Conservation (phyloP, 768 basidiomycete species). For the Kondoa malvinella region DNA sequence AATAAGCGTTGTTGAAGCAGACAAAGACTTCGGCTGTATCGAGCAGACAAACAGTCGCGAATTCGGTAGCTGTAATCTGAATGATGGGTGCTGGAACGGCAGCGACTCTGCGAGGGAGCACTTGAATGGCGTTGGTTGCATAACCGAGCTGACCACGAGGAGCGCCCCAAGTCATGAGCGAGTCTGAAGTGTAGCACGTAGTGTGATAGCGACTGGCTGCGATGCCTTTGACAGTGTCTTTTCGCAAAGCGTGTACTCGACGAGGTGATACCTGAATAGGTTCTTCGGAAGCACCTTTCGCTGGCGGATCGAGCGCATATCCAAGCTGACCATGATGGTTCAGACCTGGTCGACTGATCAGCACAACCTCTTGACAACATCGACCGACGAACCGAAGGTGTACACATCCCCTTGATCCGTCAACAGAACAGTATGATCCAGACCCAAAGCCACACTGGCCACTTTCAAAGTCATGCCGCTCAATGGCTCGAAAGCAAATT, state of each 20-base stretch:
- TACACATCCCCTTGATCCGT: constrained; percentile 65
- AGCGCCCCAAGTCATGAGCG: constrained; percentile 56
- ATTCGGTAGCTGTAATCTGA: constrained; percentile 60
- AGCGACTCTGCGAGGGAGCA: constrained; percentile 47
- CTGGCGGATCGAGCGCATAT: constrained; percentile 10
- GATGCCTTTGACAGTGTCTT: constrained; percentile 59
- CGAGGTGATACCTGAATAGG: constrained; percentile 59
- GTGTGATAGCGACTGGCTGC: constrained; percentile 75
- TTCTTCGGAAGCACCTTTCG: constrained; percentile 43
- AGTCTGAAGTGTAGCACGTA: constrained; percentile 49
- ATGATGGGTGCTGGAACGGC: constrained; percentile 54
- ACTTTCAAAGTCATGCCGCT: constrained; percentile 43
- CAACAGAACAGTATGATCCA: constrained; percentile 82
- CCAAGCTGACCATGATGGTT: constrained; percentile 61
- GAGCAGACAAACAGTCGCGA: constrained; percentile 62
- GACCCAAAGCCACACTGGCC: constrained; percentile 60
- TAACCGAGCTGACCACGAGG: constrained; percentile 79
- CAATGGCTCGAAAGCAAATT: constrained; percentile 51
- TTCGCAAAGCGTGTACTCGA: constrained; percentile 54
- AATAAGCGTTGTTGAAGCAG: constrained; percentile 56
- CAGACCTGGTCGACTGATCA: constrained; percentile 33
- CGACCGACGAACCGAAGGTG: constrained; percentile 48
- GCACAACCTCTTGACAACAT: not conserved
- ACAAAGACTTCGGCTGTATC: constrained; percentile 66
- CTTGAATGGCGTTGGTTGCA: constrained; percentile 24